Base-by-base conservation (phyloP, 2,329 filamentous ascomycete genomes). In the Colletotrichum acutatum region DNA sequence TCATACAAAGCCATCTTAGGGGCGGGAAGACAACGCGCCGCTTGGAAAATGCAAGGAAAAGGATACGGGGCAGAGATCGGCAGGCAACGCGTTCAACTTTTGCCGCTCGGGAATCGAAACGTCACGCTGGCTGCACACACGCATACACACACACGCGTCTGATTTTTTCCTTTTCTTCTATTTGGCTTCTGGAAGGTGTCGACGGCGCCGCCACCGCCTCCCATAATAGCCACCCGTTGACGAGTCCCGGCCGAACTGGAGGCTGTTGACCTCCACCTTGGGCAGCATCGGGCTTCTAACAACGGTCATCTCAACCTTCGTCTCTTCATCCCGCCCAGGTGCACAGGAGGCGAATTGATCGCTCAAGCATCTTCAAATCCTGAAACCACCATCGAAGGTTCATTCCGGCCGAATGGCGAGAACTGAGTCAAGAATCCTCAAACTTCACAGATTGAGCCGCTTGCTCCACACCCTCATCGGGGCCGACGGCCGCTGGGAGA, bases 381-480 rank as follows among this genome's bases (percentile, higher is more conserved):
- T 74, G 71, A 74, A 74, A 72, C 71, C 71, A 19, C 68, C n/a
- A 63, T 57, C 62, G 52, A 63, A 74, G 72, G 70, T 73, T 66
- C 67, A 73, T 61, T 73, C 56, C 66, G 54, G 66, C 60, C 67
- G 54, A 66, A 61, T 69, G 54, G 26, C 59, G 49, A 57, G 46
- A 26, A 52, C 22, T 65, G 70, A 72, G 59, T 72, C 70, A 56
- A 57, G 66, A 46, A 52, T 60, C 60, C 66, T 57, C 32, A 69
- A 70, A 72, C 60, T 67, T 26, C 22, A 46, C 60, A 64, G 32
- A 26, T 46, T 52, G 65, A 63, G 34, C 60, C n/a, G 19, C 26
- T 34, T 42, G 54, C 28, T 70, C 70, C 70, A 65, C 70, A 70
- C 70, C 70, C 70, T 65, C 66, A 49, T 56, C 60, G 53, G 66